Evolutionary conservation across 495 filamentous ascomycete species (phyloP), one percentile per base, ranked within the genome.

Genomic region (Daldinia grandis): DNA sequence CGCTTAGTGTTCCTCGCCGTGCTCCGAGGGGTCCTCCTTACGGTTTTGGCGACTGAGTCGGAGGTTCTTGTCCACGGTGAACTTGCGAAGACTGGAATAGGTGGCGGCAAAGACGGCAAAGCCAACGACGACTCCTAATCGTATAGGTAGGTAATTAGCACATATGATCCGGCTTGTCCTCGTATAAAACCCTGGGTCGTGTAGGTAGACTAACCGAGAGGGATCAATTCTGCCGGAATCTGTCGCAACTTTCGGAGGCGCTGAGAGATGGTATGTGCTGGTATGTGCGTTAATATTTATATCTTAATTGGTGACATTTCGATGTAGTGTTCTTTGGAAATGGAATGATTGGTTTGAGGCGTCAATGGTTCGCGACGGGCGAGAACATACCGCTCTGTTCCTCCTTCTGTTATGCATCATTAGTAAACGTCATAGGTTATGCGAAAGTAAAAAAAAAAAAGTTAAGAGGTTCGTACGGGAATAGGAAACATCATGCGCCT

Each of bases 191-290:
- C 7, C n/a, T 38, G 2, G 17, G 12, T 21, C 37, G 61, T 19
- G 15, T 35, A 58, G 40, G 30, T 74, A 55, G 62, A 84, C 89
- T 79, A 90, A 97, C 94, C 93, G 71, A 99, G 88, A 74, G 95
- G 95, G 76, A 95, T 88, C 88, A 99, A 86, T 86, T 99, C 95
- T 55, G 94, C 89, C 66, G 95, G 95, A 77, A 97, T 89, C 84
- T 88, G 88, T 87, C 91, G 93, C 66, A 98, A 82, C 69, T 85
- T 87, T 74, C 95, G 90, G 67, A 99, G 85, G 74, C 96, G 91
- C 84, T 99, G 95, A 51, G 95, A 98, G 82, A 99, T 90, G 64
- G 95, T 98, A 85, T 98, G 95, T 78, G 93, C 95, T 99, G 74
- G 71, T 40, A 7, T 30, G 49, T 55, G 40, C 56, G 69, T 81